Percentiles rank a stretch among this genome's conserved stretches.
phyloP scores from a whole-genome alignment of 192 early-diverging fungal genomes.

The Rhizoclosmatium sp. region DNA sequence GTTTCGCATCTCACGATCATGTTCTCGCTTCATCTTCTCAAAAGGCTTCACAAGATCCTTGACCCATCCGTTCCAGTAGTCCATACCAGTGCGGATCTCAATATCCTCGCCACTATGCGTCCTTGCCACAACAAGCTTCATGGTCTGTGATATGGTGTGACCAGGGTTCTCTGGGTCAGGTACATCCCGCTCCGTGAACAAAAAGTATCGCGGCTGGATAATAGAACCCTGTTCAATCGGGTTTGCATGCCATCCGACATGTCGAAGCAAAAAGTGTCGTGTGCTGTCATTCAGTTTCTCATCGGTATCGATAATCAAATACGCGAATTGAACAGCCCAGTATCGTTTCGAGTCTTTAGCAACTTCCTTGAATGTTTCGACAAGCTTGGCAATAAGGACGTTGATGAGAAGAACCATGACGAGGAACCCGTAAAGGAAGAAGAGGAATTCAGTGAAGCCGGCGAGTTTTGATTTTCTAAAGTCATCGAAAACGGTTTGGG shows the following conservation, averaged over 20 bases:
- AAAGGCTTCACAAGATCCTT: slow-evolving; percentile 22
- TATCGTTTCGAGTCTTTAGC: slow-evolving; percentile 18
- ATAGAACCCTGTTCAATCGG: background rate
- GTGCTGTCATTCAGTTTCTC: background rate
- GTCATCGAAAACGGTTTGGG: slow-evolving; percentile 32
- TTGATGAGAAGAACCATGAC: slow-evolving; percentile 35
- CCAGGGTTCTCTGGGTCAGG: background rate
- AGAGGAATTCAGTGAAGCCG: slow-evolving; percentile 29
- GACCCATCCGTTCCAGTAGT: slow-evolving; percentile 23
- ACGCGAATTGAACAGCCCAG: slow-evolving; percentile 32
- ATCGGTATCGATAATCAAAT: slow-evolving; percentile 35
- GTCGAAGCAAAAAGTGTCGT: slow-evolving; percentile 1
- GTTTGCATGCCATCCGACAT: slow-evolving; percentile 8
- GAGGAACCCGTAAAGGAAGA: slow-evolving; percentile 24
- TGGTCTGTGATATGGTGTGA: background rate
- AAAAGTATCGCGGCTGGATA: background rate
- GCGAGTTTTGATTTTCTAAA: slow-evolving; percentile 16
- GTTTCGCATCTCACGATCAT: background rate
- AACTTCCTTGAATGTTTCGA: slow-evolving; percentile 34
- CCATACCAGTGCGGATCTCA: background rate
- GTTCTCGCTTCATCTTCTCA: background rate
- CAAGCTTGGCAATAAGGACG: slow-evolving; percentile 41
- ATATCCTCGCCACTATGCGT: slow-evolving; percentile 2
- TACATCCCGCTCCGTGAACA: slow-evolving; percentile 24
- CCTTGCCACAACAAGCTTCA: slow-evolving; percentile 17